Evolutionary conservation across 257 asterid genomes (phyloP).

Genomic region (Gentiana macrophylla): DNA sequence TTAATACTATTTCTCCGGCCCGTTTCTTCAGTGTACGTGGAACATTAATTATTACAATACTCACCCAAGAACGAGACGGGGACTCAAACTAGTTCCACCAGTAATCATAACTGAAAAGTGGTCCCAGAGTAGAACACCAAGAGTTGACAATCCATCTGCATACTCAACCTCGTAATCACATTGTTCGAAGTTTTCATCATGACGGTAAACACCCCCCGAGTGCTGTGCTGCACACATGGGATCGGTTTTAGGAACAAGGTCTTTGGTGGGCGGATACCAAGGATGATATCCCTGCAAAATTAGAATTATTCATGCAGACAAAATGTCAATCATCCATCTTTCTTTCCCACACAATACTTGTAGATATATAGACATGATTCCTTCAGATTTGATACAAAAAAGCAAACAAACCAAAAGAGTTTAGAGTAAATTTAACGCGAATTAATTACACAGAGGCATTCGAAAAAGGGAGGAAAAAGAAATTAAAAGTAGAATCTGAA

Average conservation of each 20-base stretch:
- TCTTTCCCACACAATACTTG: too few species aligned
- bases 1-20: too few species aligned
- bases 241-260: conserved; percentile 69
- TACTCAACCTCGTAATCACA: conserved; percentile 97
- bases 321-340: too few species aligned
- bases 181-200: conserved; percentile 74
- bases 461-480: background rate
- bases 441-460: background rate
- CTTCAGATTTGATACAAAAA: background rate
- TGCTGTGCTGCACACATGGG: conserved; percentile 90
- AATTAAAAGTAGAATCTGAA: background rate
- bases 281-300: conserved; percentile 77
- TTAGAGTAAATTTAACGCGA: background rate
- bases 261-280: conserved; percentile 78
- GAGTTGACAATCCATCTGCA: conserved; percentile 98
- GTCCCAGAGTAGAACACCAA: conserved; percentile 85
- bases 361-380: too few species aligned
- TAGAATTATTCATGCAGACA: background rate
- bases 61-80: conserved; percentile 83
- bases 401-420: background rate
- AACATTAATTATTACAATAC: conserved; percentile 1
- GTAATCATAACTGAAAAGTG: conserved; percentile 51
- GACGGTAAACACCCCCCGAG: conserved; percentile 52
- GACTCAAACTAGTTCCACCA: conserved; percentile 43
- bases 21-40: too few species aligned